Conservation (phyloP, 805 yeast genomes). For the Torulaspora microellipsoides region DNA sequence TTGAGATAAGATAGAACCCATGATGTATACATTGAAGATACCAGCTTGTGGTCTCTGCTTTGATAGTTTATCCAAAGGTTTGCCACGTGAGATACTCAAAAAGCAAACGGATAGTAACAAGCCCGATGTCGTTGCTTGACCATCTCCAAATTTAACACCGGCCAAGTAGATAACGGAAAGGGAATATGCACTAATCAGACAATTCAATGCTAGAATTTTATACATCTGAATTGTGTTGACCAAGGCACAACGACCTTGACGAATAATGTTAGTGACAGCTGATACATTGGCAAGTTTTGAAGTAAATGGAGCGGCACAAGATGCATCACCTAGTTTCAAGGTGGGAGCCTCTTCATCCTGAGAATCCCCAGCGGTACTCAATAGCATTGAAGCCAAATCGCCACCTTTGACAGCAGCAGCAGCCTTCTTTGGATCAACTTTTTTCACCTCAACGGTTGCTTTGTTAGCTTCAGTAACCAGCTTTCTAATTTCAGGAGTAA, state of each 20-base stretch:
- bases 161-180: constrained; percentile 90
- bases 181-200: constrained; percentile 94
- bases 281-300: constrained; percentile 89
- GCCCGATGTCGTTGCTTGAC: constrained; percentile 97
- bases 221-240: constrained; percentile 98
- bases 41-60: constrained; percentile 97
- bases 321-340: constrained; percentile 94
- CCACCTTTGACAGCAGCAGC: constrained; percentile 58
- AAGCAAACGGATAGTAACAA: constrained; percentile 87
- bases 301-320: constrained; percentile 98
- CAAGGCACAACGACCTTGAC: constrained; percentile 97
- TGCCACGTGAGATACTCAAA: constrained; percentile 90
- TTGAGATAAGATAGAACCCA: constrained; percentile 97
- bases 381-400: constrained; percentile 43
- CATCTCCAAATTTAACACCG: constrained; percentile 97
- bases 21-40: constrained; percentile 88
- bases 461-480: constrained; percentile 51
- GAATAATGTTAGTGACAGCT: constrained; percentile 86
- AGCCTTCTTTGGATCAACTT: constrained; percentile 35
- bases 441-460: constrained; percentile 35
- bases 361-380: constrained; percentile 27
- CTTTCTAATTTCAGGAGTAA: constrained; percentile 67
- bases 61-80: constrained; percentile 81
- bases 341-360: constrained; percentile 82
- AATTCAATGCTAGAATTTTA: constrained; percentile 93